Conservation (phyloP, 305 asterid species). For the Fraxinus dipetala region DNA sequence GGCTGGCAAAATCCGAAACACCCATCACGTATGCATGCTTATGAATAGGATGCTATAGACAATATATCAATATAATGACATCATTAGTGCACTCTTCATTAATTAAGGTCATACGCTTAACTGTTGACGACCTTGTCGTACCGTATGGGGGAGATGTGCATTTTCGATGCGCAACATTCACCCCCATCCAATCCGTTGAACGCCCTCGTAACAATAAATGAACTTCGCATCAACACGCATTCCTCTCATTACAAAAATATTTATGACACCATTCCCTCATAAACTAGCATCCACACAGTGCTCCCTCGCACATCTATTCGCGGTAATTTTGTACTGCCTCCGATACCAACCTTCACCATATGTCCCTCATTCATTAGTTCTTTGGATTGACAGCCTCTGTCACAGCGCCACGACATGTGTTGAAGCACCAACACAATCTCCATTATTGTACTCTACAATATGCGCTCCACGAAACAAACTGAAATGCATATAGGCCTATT, state of each 20-base stretch:
- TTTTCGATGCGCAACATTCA: not conserved
- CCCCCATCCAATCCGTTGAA: not conserved
- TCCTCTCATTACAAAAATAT: no score
- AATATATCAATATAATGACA: no score
- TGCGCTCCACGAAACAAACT: not conserved
- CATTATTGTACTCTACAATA: not conserved
- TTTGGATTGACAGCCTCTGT: no score
- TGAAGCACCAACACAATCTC: not conserved
- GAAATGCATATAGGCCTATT: not conserved
- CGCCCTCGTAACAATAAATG: not conserved
- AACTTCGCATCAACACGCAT: not conserved
- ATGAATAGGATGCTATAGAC: not conserved
- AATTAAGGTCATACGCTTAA: no score
- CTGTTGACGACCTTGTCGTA: not conserved
- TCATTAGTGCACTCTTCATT: not conserved
- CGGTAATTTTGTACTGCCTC: not conserved
- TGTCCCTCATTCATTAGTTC: not conserved
- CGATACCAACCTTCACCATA: not conserved
- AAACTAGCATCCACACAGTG: not conserved
- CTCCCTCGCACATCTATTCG: not conserved
- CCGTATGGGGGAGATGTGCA: not conserved
- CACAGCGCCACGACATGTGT: not conserved
- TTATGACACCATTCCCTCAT: not conserved
- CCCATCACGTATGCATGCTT: not conserved
- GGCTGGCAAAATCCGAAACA: not conserved